Base-by-base conservation (phyloP, 2,329 filamentous ascomycete species). In the Scedosporium dehoogii region DNA sequence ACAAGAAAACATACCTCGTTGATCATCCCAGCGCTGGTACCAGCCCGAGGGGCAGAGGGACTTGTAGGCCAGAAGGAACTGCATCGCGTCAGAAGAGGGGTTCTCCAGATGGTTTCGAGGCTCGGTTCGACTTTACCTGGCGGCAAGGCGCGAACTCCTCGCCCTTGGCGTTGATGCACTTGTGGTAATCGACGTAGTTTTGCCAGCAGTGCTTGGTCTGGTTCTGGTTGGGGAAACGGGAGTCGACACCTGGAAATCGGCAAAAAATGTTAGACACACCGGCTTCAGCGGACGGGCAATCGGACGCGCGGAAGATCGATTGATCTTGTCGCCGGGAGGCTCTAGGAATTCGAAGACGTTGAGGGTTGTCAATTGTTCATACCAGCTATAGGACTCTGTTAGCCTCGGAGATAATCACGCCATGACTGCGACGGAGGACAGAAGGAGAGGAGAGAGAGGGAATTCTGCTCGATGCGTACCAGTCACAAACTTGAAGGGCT, bases 131-230 rank as follows among this genome's bases (percentile, higher is more conserved):
- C 42, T 76, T 68, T 87, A 96, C 92, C 89, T 97, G 92, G 74
- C 88, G 89, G 89, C 93, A 97, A 68, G 93, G 93, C 71, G 90
- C 88, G 78, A 97, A 97, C 75, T 97, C 92, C 84, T 97, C 93
- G 79, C 93, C 93, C 86, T 97, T 97, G 80, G 92, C 93, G 75
- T 88, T 83, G 79, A 97, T 92, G 84, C 94, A 99, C 86, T 99
- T 99, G 88, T 99, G 91, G 85, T 99, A 97, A 80, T 99, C 94
- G 82, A 99, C 94, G 81, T 99, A 99, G 86, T 99, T 99, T 79
- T 99, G 96, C 94, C 94, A 99, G 91, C 94, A 99, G 87, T 99
- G 92, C 89, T 97, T 97, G 81, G 92, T 89, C 83, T 94, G 91
- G 84, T 99, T 99, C 84, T 87, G 82, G 85, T 99, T 96, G 74